Percentiles rank a stretch among this genome's conserved stretches.
Conservation (phyloP, 192 early-diverging fungal genomes). For the Dispira parvispora region DNA sequence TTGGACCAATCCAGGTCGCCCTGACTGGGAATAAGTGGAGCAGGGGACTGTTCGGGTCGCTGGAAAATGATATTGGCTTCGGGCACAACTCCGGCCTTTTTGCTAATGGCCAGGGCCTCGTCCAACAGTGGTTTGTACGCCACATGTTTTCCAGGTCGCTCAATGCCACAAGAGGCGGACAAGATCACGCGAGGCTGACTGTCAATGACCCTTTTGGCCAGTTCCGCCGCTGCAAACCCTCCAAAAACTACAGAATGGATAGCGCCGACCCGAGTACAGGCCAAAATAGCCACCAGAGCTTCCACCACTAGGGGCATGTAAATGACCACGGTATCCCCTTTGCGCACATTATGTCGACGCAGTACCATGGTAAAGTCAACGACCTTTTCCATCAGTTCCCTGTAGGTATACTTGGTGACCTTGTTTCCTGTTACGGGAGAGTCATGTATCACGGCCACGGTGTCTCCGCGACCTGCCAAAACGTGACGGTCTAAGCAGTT, state of each 20-base stretch:
- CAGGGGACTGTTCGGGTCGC: conserved; percentile 34
- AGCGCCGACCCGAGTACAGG: conserved; percentile 69
- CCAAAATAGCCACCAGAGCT: conserved; percentile 67
- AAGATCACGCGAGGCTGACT: conserved; percentile 57
- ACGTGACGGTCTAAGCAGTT: conserved; percentile 68
- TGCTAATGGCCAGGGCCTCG: conserved; percentile 32
- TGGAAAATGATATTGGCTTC: conserved; percentile 39
- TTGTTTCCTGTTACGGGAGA: conserved; percentile 43
- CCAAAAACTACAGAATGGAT: conserved; percentile 72
- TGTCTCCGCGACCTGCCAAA: conserved; percentile 32
- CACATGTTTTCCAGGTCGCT: conserved; percentile 45
- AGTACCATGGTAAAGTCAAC: conserved; percentile 48
- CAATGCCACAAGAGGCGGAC: conserved; percentile 63
- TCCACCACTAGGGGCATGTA: conserved; percentile 80
- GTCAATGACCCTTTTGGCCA: conserved; percentile 73
- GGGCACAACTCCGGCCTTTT: conserved; percentile 26
- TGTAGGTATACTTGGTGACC: conserved; percentile 36
- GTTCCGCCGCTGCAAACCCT: conserved; percentile 57
- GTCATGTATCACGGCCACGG: conserved; percentile 57
- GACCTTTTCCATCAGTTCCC: conserved; percentile 48
- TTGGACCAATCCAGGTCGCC: conserved; percentile 39
- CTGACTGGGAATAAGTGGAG: conserved; percentile 26
- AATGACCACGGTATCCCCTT: conserved; percentile 61
- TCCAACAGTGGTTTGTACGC: conserved; percentile 66
- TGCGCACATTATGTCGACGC: conserved; percentile 32